Evolutionary conservation across 208 protist species (phyloP).

Genomic region (Trypanosomatidae sp.): DNA sequence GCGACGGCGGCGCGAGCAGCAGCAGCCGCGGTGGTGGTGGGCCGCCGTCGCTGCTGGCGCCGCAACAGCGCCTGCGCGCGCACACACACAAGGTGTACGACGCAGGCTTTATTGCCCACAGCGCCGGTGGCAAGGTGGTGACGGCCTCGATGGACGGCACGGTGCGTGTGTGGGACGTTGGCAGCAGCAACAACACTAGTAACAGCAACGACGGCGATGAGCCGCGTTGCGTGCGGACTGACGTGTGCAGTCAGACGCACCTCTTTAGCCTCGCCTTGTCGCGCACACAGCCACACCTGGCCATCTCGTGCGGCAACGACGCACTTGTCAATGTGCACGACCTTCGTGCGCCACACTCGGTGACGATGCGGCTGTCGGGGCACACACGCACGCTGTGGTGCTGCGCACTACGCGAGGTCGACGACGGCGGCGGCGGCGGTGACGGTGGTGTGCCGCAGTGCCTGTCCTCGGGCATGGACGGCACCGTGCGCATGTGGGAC

Average conservation of each 20-base stretch:
- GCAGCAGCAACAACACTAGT: slow-evolving; percentile 4
- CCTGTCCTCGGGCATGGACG: slow-evolving; percentile 62
- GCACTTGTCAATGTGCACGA: slow-evolving; percentile 38
- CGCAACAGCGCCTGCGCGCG: slow-evolving; percentile 13
- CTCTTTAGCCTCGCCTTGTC: slow-evolving; percentile 45
- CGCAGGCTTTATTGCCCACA: slow-evolving; percentile 15
- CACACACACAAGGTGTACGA: slow-evolving; percentile 54
- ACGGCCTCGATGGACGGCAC: slow-evolving; percentile 45
- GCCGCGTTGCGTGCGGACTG: slow-evolving; percentile 4
- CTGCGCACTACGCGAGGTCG: background rate
- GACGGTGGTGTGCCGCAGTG: slow-evolving; percentile 10
- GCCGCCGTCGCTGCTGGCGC: background rate
- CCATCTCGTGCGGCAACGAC: slow-evolving; percentile 38
- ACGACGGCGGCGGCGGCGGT: background rate
- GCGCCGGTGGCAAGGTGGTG: slow-evolving; percentile 12
- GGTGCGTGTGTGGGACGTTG: slow-evolving; percentile 42
- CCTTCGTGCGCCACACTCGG: slow-evolving; percentile 23
- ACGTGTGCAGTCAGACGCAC: slow-evolving; percentile 19
- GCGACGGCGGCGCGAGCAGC: background rate
- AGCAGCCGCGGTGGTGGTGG: background rate
- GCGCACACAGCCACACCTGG: slow-evolving; percentile 14
- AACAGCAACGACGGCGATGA: background rate
- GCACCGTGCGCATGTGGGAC: slow-evolving; percentile 47
- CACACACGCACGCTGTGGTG: slow-evolving; percentile 56
- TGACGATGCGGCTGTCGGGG: slow-evolving; percentile 23